Evolutionary conservation across 2,329 filamentous ascomycete genomes (phyloP).

Genomic region (Penicillium sp.): DNA sequence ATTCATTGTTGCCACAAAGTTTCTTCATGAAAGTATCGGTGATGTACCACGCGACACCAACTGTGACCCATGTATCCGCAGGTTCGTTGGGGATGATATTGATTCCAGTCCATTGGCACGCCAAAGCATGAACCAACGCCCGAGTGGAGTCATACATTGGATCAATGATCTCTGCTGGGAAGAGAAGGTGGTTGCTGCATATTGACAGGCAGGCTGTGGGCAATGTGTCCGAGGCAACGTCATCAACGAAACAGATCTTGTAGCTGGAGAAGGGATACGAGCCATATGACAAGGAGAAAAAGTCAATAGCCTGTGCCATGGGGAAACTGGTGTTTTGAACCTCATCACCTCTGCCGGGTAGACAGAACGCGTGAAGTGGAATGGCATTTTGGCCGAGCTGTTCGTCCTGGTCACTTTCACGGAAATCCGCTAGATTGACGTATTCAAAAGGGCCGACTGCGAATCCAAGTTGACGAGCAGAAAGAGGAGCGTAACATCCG

Average conservation of each 20-base stretch:
- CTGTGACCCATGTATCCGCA: slow-evolving; percentile 82
- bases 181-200: slow-evolving; percentile 82
- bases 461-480: slow-evolving; percentile 89
- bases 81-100: slow-evolving; percentile 83
- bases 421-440: slow-evolving; percentile 83
- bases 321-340: slow-evolving; percentile 85
- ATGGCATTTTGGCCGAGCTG: slow-evolving; percentile 85
- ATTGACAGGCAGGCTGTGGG: slow-evolving; percentile 82
- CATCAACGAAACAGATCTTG: slow-evolving; percentile 92
- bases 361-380: slow-evolving; percentile 86
- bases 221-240: slow-evolving; percentile 72
- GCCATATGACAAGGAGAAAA: slow-evolving; percentile 83
- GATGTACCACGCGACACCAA: slow-evolving; percentile 92
- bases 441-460: slow-evolving; percentile 93
- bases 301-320: slow-evolving; percentile 82
- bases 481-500: slow-evolving; percentile 70
- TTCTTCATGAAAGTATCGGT: slow-evolving; percentile 89
- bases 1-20: slow-evolving; percentile 92
- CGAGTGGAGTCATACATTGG: slow-evolving; percentile 79
- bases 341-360: slow-evolving; percentile 79
- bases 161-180: slow-evolving; percentile 82
- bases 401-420: slow-evolving; percentile 88
- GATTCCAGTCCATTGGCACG: slow-evolving; percentile 92
- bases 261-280: slow-evolving; percentile 90
- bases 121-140: slow-evolving; percentile 77